Base-by-base conservation (phyloP, 2,329 filamentous ascomycete species). In the Nannizzia gypsea region DNA sequence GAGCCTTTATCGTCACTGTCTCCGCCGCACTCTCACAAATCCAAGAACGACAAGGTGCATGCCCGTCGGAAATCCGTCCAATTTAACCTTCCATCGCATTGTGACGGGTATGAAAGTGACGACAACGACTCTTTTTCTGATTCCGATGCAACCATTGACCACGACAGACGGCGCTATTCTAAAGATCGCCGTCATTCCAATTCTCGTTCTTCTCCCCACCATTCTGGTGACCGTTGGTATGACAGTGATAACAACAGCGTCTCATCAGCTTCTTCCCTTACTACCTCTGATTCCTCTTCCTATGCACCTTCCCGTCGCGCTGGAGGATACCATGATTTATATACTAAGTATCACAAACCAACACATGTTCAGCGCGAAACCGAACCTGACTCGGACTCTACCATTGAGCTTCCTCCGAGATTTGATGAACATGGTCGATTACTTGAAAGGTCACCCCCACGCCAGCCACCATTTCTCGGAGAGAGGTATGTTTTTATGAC, bases 61-160 rank as follows among this genome's bases (percentile, higher is more conserved):
- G 48, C 50, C 17, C 52, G 28, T 8, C 24, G 54, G n/a, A 64
- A 64, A 42, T 57, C 59, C 11, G 64, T 66, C 22, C 62, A 64
- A 52, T 66, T 64, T 57, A 59, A 63, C 22, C 61, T 64, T 34
- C 60, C 54, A 20, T 59, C 57, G n/a, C 34, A 31, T 40, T 59
- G 56, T 56, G 57, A 63, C 2, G 74, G 73, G 4, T 77, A 77
- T 54, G 75, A 77, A 62, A 72, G 73, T 1, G 74, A 75, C 60
- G 74, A 76, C 58, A 75, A 71, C 58, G 71, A 75, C 56, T 71
- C 71, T 1, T 74, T 72, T 6, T 61, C 74, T 57, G 66, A 65
- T 59, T 63, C 63, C 8, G 65, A 65, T 44, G 63, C 63, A 59
- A 58, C 60, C 38, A 52, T 60, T 59, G 63, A 64, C 28, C 62